These are phyloP conservation scores for Malania oleifera DNA, from an alignment of 164 flowering plant genomes.

Conservation along the genomic window DNA sequence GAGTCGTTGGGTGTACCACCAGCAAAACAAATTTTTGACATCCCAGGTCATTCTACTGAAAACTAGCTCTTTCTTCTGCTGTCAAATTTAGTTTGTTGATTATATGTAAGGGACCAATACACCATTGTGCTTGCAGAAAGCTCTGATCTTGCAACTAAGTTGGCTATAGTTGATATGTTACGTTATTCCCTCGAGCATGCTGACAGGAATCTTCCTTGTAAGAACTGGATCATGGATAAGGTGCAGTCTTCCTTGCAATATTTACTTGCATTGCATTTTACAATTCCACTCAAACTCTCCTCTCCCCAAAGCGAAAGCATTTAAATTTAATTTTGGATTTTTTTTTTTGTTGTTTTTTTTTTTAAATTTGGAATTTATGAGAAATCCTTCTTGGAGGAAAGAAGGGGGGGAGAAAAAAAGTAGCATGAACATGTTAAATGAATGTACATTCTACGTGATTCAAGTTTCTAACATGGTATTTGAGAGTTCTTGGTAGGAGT, in stretches of 20 bases:
- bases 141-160: slow-evolving; percentile 35
- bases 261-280: not conserved
- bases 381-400: not conserved
- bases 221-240: slow-evolving; percentile 21
- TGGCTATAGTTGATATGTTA: slow-evolving; percentile 51
- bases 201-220: slow-evolving; percentile 58
- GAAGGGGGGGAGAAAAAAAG: too few relatives aligned
- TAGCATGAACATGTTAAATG: too few relatives aligned
- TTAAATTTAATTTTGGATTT: not conserved
- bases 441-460: too few relatives aligned
- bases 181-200: slow-evolving; percentile 72
- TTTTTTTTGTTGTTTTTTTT: not conserved
- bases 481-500: too few relatives aligned
- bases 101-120: not conserved
- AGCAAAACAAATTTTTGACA: slow-evolving; percentile 69
- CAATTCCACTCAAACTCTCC: too few relatives aligned
- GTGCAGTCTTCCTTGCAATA: slow-evolving; percentile 16
- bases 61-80: not conserved
- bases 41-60: slow-evolving; percentile 54
- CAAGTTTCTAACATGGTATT: too few relatives aligned
- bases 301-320: too few relatives aligned
- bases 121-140: slow-evolving; percentile 40
- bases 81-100: not conserved
- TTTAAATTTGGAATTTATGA: not conserved
- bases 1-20: slow-evolving; percentile 72